These are phyloP conservation scores for Lactarius sanguifluus DNA, from an alignment of 768 basidiomycete species.

Conservation along the genomic window DNA sequence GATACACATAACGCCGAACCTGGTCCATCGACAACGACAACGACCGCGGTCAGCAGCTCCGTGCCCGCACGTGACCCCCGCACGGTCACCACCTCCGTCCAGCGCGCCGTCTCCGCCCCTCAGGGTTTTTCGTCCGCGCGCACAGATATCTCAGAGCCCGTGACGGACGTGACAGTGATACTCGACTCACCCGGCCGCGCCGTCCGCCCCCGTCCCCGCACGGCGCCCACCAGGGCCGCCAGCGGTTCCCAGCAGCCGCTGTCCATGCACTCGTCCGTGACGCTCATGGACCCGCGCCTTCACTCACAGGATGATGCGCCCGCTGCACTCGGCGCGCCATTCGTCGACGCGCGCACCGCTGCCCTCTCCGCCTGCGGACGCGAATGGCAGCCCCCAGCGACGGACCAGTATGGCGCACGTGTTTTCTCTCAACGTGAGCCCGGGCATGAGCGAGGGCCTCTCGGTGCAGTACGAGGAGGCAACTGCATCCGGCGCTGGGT, in stretches of 20 bases:
- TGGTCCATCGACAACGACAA: neutral
- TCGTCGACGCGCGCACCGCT: constrained; percentile 11
- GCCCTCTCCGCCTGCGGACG: neutral
- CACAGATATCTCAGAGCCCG: constrained; percentile 16
- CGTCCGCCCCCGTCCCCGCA: constrained; percentile 1
- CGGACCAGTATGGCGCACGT: neutral
- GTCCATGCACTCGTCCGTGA: neutral
- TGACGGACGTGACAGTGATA: constrained; percentile 15
- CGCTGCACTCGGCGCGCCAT: constrained; percentile 4
- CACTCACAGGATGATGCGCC: neutral
- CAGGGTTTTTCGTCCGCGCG: neutral
- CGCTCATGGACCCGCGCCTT: neutral
- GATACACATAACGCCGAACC: neutral
- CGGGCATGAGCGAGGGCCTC: constrained; percentile 24
- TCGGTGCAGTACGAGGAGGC: constrained; percentile 24
- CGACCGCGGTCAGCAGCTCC: neutral
- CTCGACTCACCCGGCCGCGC: constrained; percentile 19
- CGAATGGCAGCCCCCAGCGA: constrained; percentile 15
- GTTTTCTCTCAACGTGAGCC: constrained; percentile 16
- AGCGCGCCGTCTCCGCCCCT: neutral
- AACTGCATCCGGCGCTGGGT: constrained; percentile 6
- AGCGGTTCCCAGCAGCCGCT: neutral
- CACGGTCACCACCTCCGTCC: neutral
- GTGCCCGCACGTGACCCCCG: neutral
- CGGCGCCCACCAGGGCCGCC: neutral